Evolutionary conservation across 202 grass and related monocot species (phyloP).

Genomic region (Eragrostis tef): DNA sequence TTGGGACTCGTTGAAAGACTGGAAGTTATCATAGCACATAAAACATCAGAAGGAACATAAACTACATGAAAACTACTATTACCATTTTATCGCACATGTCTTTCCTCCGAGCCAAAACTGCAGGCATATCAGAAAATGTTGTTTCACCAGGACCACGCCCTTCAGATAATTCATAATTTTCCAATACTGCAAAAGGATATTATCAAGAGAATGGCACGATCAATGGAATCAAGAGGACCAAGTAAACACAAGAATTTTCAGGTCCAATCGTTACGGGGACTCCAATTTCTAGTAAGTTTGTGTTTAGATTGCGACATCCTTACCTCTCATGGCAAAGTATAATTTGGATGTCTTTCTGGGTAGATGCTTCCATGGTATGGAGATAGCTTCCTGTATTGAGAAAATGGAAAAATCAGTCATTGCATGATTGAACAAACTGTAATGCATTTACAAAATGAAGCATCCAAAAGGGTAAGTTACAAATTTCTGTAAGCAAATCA

Average conservation of each 20-base stretch:
- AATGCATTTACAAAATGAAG: not conserved
- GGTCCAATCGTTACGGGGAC: slow-evolving; percentile 2
- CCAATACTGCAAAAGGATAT: slow-evolving; percentile 62
- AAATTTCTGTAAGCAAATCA: not conserved
- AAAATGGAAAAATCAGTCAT: slow-evolving; percentile 9
- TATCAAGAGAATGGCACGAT: not conserved
- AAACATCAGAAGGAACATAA: slow-evolving; percentile 18
- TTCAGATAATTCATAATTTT: slow-evolving; percentile 72
- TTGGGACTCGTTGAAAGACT: slow-evolving; percentile 79
- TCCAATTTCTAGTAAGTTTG: not conserved
- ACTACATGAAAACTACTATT: slow-evolving; percentile 8
- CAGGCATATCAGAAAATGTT: slow-evolving; percentile 64
- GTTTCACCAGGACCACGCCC: slow-evolving; percentile 59
- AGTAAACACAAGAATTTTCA: slow-evolving; percentile 6
- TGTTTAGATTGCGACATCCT: slow-evolving; percentile 14
- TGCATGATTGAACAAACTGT: not conserved
- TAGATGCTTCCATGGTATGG: slow-evolving; percentile 73
- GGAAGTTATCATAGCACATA: slow-evolving; percentile 48
- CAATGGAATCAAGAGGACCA: not conserved
- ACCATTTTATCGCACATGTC: slow-evolving; percentile 80
- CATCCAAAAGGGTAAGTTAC: slow-evolving; percentile 11
- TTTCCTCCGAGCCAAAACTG: slow-evolving; percentile 65
- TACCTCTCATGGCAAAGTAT: slow-evolving; percentile 81
- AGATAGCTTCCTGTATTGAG: slow-evolving; percentile 72
- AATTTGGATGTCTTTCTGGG: slow-evolving; percentile 72